A percentile compares a stretch with the other conserved stretches of the same genome.
phyloP scores from a whole-genome alignment of 371 early-diverging fungal species.

The Smittium mucronatum region DNA sequence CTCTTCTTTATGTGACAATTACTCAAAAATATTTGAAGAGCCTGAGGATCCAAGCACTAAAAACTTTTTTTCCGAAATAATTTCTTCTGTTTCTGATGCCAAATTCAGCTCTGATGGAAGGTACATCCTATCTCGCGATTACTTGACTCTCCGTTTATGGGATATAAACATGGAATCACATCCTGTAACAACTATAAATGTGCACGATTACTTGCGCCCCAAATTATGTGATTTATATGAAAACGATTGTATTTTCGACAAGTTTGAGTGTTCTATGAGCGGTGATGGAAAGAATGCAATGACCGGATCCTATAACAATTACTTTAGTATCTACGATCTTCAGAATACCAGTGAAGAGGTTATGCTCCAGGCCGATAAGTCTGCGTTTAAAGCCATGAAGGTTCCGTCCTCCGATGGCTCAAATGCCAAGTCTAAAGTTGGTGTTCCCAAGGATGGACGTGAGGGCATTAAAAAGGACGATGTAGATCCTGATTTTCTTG shows the following conservation, averaged over 20 bases:
- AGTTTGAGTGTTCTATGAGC: constrained; percentile 93
- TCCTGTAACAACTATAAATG: constrained; percentile 86
- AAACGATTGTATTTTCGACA: constrained; percentile 98
- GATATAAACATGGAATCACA: constrained; percentile 91
- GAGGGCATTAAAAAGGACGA: constrained; percentile 48
- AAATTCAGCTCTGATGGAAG: constrained; percentile 91
- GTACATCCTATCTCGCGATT: constrained; percentile 92
- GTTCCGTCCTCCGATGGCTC: constrained; percentile 39
- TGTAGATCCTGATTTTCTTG: constrained; percentile 65
- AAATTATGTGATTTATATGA: constrained; percentile 96
- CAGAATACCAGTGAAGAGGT: constrained; percentile 50
- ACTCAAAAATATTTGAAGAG: constrained; percentile 90
- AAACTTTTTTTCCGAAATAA: constrained; percentile 96
- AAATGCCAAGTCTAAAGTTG: constrained; percentile 37
- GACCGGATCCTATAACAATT: constrained; percentile 96
- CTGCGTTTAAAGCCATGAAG: constrained; percentile 86
- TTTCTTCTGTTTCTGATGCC: constrained; percentile 91
- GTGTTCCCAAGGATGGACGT: constrained; percentile 35
- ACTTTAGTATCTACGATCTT: constrained; percentile 77
- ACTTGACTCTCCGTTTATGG: constrained; percentile 92
- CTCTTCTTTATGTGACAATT: constrained; percentile 86
- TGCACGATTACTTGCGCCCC: constrained; percentile 85
- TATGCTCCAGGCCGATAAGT: constrained; percentile 92
- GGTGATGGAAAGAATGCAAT: constrained; percentile 72
- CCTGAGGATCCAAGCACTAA: constrained; percentile 84